These are phyloP conservation scores for Marasmius oreades DNA, from an alignment of 1,284 basidiomycete species.

Conservation along the genomic window DNA sequence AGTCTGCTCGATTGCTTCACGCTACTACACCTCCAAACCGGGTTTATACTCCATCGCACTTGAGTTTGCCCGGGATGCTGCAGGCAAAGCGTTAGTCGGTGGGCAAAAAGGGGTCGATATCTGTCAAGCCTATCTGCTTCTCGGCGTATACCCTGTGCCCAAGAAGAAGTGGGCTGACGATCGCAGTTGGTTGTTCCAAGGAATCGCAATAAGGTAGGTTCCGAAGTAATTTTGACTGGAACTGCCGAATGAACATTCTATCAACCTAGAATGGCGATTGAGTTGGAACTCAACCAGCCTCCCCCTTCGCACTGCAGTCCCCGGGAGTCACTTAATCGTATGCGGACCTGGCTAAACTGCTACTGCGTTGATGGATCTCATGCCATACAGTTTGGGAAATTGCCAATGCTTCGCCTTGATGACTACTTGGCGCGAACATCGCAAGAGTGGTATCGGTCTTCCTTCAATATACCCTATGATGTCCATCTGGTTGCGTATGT, in stretches of 20 bases:
- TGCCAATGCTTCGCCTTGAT: slow-evolving; percentile 55
- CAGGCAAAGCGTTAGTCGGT: slow-evolving; percentile 47
- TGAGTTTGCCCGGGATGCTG: slow-evolving; percentile 50
- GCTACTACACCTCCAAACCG: slow-evolving; percentile 46
- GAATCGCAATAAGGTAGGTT: slow-evolving; percentile 51
- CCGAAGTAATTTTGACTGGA: neutral
- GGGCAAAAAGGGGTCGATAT: slow-evolving; percentile 48
- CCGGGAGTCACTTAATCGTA: slow-evolving; percentile 46
- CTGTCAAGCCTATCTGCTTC: slow-evolving; percentile 50
- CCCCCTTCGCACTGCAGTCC: slow-evolving; percentile 33
- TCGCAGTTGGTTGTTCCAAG: slow-evolving; percentile 54
- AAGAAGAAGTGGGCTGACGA: slow-evolving; percentile 55
- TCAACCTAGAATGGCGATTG: slow-evolving; percentile 44
- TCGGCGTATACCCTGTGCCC: slow-evolving; percentile 54
- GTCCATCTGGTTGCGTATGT: slow-evolving; percentile 54
- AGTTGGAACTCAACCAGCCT: slow-evolving; percentile 46
- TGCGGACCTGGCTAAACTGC: slow-evolving; percentile 65
- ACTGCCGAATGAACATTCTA: neutral
- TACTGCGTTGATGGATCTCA: slow-evolving; percentile 63
- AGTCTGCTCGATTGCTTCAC: slow-evolving; percentile 56
- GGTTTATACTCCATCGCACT: slow-evolving; percentile 45
- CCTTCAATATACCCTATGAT: slow-evolving; percentile 45
- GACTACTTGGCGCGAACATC: slow-evolving; percentile 56
- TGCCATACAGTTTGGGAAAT: slow-evolving; percentile 64
- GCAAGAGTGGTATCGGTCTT: slow-evolving; percentile 48